Evolutionary conservation across 106 monocot species (phyloP).

Genomic region (Phalaenopsis equestris): DNA sequence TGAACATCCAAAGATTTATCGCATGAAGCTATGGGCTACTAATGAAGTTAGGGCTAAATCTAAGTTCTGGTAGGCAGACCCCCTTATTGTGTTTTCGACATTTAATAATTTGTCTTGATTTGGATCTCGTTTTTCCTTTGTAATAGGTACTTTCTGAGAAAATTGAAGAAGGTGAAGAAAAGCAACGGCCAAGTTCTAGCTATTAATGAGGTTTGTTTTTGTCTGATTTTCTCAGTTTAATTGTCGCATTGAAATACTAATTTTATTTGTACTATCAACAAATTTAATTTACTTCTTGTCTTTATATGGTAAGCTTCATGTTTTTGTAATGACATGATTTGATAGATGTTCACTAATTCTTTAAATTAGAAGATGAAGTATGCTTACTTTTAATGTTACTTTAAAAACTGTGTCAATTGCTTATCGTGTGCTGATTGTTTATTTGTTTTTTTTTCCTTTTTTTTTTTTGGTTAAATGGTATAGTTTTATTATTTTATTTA

Average conservation of each 20-base stretch:
- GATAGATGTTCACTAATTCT: neutral
- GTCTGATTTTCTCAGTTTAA: neutral
- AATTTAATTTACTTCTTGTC: neutral
- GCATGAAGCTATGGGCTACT: conserved; percentile 94
- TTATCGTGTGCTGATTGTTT: too few relatives aligned
- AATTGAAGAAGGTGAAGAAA: conserved; percentile 94
- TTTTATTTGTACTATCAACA: neutral
- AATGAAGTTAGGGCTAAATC: conserved; percentile 89
- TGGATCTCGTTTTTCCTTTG: neutral
- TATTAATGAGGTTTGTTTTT: conserved; percentile 57
- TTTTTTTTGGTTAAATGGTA: too few relatives aligned
- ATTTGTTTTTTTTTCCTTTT: too few relatives aligned
- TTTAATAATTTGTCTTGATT: neutral
- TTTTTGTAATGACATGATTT: neutral
- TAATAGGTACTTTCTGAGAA: conserved; percentile 84
- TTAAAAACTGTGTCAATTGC: too few relatives aligned
- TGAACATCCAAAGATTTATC: conserved; percentile 79
- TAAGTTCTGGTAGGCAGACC: conserved; percentile 61
- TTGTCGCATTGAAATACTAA: neutral
- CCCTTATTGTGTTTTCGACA: neutral
- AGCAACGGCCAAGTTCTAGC: conserved; percentile 86
- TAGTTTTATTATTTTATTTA: too few relatives aligned
- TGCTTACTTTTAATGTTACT: neutral
- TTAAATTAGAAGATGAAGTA: neutral
- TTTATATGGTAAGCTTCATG: neutral